Evolutionary conservation across 305 asterid genomes (phyloP), one percentile per base, ranked within the genome.

Genomic region (Fraxinus albicans): DNA sequence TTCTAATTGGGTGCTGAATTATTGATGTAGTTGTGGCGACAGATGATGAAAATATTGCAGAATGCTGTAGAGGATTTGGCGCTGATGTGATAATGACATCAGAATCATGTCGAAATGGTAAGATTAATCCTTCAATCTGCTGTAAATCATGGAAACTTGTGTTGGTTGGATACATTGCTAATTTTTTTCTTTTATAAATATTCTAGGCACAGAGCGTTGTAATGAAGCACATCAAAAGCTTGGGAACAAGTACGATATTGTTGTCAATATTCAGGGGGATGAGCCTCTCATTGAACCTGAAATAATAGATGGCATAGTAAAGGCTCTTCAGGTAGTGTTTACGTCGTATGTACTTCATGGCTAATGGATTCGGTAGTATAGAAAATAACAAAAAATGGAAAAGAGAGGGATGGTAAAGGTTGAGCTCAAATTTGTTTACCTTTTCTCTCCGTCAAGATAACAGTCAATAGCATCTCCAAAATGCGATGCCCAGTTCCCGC

Each of bases 211-310:
- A 1, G 99, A 96, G 79, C 92, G 99, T 19, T 96, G 99, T 86
- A 90, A 91, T 36, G 98, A 96, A 87, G 98, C 99, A 19, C 96
- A 93, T 88, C 86, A 84, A 83, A 96, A 90, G 88, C 88, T 95
- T 23, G 91, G 85, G 10, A 92, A 89, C 86, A 81, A 91, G 80
- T 96, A 93, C 36, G 98, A 96, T 79, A 90, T 95, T 84, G 97
- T 93, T 80, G 98, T 96, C 79, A 96, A 96, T 85, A 96, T 96
- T 83, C 98, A 96, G 84, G 99, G 99, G 34, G 99, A 96, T 83
- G 98, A 96, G 82, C 99, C 99, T 27, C 97, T 96, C 83, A 90
- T 96, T 76, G 99, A 96, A 85, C 98, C 98, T 83, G 98, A 93
- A 84, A 92, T 93, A 38, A 95, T 96, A 27, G 98, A 96, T 83